A percentile compares a stretch with the other conserved stretches of the same genome.
phyloP scores from a whole-genome alignment of 352 stramenopile species.

The Globisporangium sylvaticum region DNA sequence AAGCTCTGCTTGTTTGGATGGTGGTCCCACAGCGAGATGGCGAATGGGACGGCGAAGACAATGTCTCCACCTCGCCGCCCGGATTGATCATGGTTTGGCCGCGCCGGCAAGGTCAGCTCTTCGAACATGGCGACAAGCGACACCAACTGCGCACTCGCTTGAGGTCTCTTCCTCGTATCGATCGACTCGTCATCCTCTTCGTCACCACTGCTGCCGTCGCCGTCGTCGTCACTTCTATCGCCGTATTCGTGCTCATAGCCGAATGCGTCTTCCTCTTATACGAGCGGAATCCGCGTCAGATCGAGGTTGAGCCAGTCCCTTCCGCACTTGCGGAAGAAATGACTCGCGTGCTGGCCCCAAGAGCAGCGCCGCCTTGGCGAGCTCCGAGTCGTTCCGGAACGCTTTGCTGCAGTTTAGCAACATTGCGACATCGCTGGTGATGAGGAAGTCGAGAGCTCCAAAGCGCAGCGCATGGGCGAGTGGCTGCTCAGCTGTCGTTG shows the following conservation, averaged over 20 bases:
- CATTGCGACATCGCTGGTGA: neutral
- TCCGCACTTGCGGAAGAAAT: neutral
- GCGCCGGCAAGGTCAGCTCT: neutral
- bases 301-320: neutral
- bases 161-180: neutral
- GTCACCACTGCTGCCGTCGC: too few relatives aligned
- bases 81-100: neutral
- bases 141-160: neutral
- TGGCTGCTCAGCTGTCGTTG: neutral
- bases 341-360: neutral
- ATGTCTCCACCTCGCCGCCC: neutral
- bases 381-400: constrained; percentile 3
- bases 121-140: neutral
- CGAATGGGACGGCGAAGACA: neutral
- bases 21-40: neutral
- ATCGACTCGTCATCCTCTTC: too few relatives aligned
- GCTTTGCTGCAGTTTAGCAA: neutral
- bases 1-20: neutral
- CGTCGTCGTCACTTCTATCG: too few relatives aligned
- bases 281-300: neutral
- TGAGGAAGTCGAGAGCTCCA: neutral
- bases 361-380: neutral
- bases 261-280: neutral
- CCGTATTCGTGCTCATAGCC: neutral
- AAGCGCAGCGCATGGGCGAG: neutral